Conservation (phyloP, 2,329 filamentous ascomycete genomes). For the Chrysosporium keratinophilum region DNA sequence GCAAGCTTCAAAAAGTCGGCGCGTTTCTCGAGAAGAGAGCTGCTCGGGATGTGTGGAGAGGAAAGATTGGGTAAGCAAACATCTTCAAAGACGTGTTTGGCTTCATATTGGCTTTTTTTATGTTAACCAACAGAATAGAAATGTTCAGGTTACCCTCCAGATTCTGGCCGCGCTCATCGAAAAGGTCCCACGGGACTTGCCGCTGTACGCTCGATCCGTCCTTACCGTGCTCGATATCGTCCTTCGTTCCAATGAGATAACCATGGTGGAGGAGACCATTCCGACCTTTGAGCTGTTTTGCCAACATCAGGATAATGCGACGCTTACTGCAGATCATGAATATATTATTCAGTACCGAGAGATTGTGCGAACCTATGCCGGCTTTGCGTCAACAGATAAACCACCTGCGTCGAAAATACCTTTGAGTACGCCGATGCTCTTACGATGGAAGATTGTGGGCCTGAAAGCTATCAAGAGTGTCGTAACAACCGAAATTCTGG, state of each 20-base stretch:
- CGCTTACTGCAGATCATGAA: conserved; percentile 72
- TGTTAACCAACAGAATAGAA: conserved; percentile 42
- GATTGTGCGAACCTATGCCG: conserved; percentile 68
- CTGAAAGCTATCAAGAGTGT: conserved; percentile 71
- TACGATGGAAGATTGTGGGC: conserved; percentile 66
- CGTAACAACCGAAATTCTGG: conserved; percentile 67
- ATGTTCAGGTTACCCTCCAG: conserved; percentile 88
- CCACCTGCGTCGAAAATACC: conserved; percentile 38
- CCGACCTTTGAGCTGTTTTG: conserved; percentile 82
- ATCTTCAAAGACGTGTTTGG: conserved; percentile 7
- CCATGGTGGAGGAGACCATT: conserved; percentile 83
- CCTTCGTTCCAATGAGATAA: conserved; percentile 75
- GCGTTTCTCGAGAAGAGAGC: conserved; percentile 91
- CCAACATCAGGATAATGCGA: conserved; percentile 73
- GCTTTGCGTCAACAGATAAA: conserved; percentile 59
- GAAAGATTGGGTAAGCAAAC: conserved; percentile 66
- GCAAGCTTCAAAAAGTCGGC: conserved; percentile 93
- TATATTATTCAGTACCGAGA: conserved; percentile 75
- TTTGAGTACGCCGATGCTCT: conserved; percentile 60
- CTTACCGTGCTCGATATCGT: conserved; percentile 76
- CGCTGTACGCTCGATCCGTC: conserved; percentile 75
- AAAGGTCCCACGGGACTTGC: conserved; percentile 80
- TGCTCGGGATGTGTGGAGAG: conserved; percentile 78
- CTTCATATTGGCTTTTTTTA: neutral
- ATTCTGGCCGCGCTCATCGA: conserved; percentile 87